Base-by-base conservation (phyloP, 2,329 filamentous ascomycete genomes). In the Cadophora malorum region DNA sequence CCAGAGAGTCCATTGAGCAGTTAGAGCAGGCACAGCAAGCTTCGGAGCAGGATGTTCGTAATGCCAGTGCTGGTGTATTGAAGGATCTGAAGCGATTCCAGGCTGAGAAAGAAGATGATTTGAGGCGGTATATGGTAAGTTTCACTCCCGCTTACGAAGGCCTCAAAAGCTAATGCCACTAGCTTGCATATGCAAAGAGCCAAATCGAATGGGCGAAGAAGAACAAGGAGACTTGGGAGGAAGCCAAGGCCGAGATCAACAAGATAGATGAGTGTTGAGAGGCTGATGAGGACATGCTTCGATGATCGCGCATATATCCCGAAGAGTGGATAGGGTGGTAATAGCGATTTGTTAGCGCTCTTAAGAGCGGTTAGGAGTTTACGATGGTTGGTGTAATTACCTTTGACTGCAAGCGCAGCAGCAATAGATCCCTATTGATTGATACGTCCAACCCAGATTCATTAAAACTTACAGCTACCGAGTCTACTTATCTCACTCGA, bases 21-120 rank as follows among this genome's bases (percentile, higher is more conserved):
- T 85, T 99, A 63, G 94, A 98, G 80, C 93, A 97, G 82, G 96
- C 96, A 0, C 87, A 97, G 67, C 87, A 93, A 38, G 94, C 92
- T 4, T 92, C 94, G 4, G 93, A 94, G 70, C 90, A 93, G 76
- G 96, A 99, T 77, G 96, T 98, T 69, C 94, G 92, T 78, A 93
- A 98, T 76, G 96, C 96, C 9, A 97, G 94, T 76, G 84, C 88
- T 2, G 96, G 93, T 63, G 93, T 98, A 4, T 80, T 99, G 74
- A 91, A 92, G 75, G 96, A 99, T 78, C 82, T 99, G 69, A 93
- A 94, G 82, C 85, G 96, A 69, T 99, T 99, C 80, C 96, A 99
- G 80, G 85, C 84, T 68, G 94, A 98, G 80, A 99, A 99, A 80
- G 96, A 99, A 81, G 93, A 95, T 62, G 96, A 99, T 78, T 79